Evolutionary conservation across 78 protist genomes (phyloP).

Genomic region (Dictyostelium intermedium): DNA sequence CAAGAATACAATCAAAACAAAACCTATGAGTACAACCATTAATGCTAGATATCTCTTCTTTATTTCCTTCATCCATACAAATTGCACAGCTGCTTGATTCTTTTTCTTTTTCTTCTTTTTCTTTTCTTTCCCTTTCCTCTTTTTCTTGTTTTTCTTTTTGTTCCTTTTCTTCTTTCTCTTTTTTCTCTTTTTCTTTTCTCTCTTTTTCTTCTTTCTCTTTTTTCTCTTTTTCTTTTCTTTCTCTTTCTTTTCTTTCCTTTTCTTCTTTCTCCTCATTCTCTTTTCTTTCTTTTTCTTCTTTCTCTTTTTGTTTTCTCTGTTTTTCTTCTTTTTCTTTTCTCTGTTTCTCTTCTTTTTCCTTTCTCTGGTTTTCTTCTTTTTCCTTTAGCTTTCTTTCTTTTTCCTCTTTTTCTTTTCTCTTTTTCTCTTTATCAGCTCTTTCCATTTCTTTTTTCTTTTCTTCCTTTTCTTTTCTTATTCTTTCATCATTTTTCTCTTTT

Average conservation of each 20-base stretch:
- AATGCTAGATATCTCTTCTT: background rate
- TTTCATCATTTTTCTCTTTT: background rate
- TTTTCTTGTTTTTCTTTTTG: background rate
- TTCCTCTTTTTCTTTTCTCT: background rate
- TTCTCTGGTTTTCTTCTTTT: background rate
- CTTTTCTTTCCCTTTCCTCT: background rate
- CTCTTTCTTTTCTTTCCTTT: background rate
- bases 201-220: background rate
- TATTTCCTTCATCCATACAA: background rate
- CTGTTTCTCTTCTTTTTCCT: background rate
- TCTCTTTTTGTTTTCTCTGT: background rate
- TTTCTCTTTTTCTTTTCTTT: background rate
- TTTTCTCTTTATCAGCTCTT: background rate
- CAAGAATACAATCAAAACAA: constrained; percentile 60
- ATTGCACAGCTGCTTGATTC: constrained; percentile 17
- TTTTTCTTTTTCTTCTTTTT: background rate
- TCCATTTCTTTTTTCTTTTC: background rate
- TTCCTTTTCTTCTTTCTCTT: background rate
- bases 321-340: background rate
- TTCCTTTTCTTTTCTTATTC: background rate
- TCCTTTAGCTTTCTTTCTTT: background rate
- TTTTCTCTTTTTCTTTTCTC: background rate
- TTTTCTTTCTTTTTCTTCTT: background rate
- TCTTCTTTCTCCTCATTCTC: background rate
- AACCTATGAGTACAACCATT: constrained; percentile 39